phyloP scores from a whole-genome alignment of 139 green algal genomes.

The Coccomyxa sp. region DNA sequence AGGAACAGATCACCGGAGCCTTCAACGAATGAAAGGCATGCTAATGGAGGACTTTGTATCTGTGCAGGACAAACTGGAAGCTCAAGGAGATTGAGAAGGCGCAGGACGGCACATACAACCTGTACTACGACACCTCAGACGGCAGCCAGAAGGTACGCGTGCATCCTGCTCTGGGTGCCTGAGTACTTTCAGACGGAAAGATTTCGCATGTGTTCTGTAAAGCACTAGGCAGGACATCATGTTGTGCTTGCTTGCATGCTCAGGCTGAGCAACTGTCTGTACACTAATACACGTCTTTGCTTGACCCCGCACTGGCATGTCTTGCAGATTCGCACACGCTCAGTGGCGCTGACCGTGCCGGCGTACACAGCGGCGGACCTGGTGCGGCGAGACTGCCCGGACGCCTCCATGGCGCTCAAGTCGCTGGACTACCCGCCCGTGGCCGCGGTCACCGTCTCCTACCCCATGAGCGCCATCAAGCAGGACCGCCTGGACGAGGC shows the following conservation, averaged over 20 bases:
- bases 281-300: too few species aligned
- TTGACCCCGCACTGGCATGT: background rate
- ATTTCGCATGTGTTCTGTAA: too few species aligned
- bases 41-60: too few species aligned
- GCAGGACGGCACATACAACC: conserved; percentile 31
- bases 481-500: conserved; percentile 69
- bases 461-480: conserved; percentile 68
- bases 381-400: conserved; percentile 31
- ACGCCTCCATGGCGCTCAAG: conserved; percentile 58
- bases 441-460: conserved; percentile 87
- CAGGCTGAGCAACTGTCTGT: too few species aligned
- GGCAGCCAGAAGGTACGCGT: conserved; percentile 29
- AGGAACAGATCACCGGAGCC: too few species aligned
- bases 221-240: background rate
- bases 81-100: conserved; percentile 67
- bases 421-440: conserved; percentile 97
- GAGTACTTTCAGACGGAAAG: background rate
- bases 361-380: conserved; percentile 86
- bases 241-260: background rate
- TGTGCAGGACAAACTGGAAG: conserved; percentile 71
- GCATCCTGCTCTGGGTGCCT: background rate
- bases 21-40: too few species aligned
- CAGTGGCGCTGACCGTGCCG: conserved; percentile 85
- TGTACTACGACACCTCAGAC: conserved; percentile 87
- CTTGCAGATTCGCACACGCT: conserved; percentile 32